Percentiles rank a stretch among this genome's conserved stretches.
phyloP scores from a whole-genome alignment of 352 stramenopile genomes.

The Globisporangium solare region DNA sequence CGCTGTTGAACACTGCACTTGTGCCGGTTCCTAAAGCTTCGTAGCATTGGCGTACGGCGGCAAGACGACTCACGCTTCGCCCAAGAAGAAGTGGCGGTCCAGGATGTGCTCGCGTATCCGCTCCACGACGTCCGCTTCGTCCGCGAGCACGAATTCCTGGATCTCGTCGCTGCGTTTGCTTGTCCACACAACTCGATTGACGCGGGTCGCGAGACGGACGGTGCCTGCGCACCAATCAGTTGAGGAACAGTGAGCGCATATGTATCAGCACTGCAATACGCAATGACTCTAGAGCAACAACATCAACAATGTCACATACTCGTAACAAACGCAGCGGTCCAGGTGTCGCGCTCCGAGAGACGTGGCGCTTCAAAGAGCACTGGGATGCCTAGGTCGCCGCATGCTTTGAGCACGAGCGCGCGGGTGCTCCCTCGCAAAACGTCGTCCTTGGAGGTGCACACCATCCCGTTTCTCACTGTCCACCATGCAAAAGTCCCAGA shows the following conservation, averaged over 20 bases:
- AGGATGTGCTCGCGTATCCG: constrained; percentile 13
- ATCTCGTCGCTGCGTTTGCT: not conserved
- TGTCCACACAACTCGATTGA: constrained; percentile 14
- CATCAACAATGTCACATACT: constrained; percentile 31
- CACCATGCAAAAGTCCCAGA: not conserved
- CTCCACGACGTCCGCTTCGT: not conserved
- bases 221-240: constrained; percentile 5
- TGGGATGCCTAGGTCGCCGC: constrained; percentile 45
- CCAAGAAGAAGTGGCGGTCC: constrained; percentile 11
- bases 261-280: not conserved
- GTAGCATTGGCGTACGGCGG: too few species aligned
- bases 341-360: constrained; percentile 41
- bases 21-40: not conserved
- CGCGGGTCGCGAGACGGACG: constrained; percentile 12
- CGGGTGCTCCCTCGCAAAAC: constrained; percentile 62
- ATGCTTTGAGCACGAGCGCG: constrained; percentile 57
- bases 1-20: too few species aligned
- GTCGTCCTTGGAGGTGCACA: constrained; percentile 42
- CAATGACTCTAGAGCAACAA: not conserved
- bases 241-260: not conserved
- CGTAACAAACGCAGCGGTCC: constrained; percentile 71
- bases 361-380: constrained; percentile 49
- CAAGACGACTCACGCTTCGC: not conserved
- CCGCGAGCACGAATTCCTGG: constrained; percentile 4
- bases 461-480: constrained; percentile 32